Base-by-base conservation (phyloP, 2,329 filamentous ascomycete species). In the Cladosporium oxysporum region DNA sequence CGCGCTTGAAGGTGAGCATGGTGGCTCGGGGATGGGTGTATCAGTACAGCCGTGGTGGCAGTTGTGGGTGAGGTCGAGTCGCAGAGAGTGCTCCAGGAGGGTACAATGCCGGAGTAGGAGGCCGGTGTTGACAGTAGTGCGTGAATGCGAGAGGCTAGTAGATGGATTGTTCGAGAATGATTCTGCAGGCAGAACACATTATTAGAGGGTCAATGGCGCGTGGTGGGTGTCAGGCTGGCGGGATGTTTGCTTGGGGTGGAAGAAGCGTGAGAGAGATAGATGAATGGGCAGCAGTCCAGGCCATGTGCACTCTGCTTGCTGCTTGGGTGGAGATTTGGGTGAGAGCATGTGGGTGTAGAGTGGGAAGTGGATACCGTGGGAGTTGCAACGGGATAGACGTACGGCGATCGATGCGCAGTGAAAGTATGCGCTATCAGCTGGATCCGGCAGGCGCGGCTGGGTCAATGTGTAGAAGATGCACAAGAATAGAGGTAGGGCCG, bases 1-100 rank as follows among this genome's bases (percentile, higher is more conserved):
- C 90, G 79, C 91, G 90, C 75, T 88, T 87, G 76, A 91, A 91
- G 74, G 90, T 91, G 77, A 93, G 85, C 92, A 96, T 96, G 31
- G 44, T 60, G 47, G 63, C 57, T 60, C 63, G 18, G 6, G 26
- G 5, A 31, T 21, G 35, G 26, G 53, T 37, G 33, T 23, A 14
- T 21, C 41, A 33, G 29, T 26, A 41, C 55, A 41, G 55, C 55
- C 29, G 55, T 41, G 12, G 31, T 41, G 57, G 57, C 41, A 23
- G 37, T 59, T 21, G 26, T 59, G 5, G 33, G 57, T 33, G 28
- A 18, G 10, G 12, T 55, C 1, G 7, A 55, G 52, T 18, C 31
- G 52, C 16, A 21, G 11, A 12, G 23, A 33, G 52, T 55, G 31
- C 21, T 2, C 7, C 50, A 29, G 18, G 28, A 53, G n/a, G 44